Evolutionary conservation across 176 grass and related monocot genomes (phyloP).

Genomic region (Oryza australiensis): DNA sequence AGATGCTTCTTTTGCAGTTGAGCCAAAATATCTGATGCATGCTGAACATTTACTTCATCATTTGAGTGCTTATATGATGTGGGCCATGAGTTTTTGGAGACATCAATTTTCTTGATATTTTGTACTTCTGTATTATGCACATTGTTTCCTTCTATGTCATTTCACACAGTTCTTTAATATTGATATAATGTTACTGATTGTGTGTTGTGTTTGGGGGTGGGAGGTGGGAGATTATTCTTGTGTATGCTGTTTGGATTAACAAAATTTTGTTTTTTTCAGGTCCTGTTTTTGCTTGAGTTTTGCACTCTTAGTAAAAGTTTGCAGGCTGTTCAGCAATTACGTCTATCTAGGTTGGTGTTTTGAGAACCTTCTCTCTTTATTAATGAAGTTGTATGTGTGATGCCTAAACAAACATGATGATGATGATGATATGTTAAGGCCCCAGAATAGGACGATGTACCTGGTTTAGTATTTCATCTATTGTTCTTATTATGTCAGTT

Average conservation of each 20-base stretch:
- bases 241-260: conserved; percentile 26
- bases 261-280: conserved; percentile 48
- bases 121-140: background rate
- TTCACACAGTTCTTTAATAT: conserved; percentile 12
- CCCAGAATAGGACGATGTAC: background rate
- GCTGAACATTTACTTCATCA: conserved; percentile 15
- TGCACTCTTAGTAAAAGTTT: conserved; percentile 78
- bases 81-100: conserved; percentile 18
- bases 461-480: conserved; percentile 18
- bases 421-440: background rate
- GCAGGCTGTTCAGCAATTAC: conserved; percentile 49
- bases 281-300: conserved; percentile 81
- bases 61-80: conserved; percentile 8
- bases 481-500: background rate
- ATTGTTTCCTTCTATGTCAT: background rate
- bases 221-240: background rate
- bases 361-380: conserved; percentile 23
- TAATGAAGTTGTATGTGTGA: conserved; percentile 13
- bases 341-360: conserved; percentile 63
- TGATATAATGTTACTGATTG: background rate
- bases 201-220: too few relatives aligned
- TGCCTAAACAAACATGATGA: background rate
- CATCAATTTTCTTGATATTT: background rate
- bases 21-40: background rate
- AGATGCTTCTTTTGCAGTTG: background rate